Conservation (phyloP, 371 early-diverging fungal species). For the Haplosporangium sp. region DNA sequence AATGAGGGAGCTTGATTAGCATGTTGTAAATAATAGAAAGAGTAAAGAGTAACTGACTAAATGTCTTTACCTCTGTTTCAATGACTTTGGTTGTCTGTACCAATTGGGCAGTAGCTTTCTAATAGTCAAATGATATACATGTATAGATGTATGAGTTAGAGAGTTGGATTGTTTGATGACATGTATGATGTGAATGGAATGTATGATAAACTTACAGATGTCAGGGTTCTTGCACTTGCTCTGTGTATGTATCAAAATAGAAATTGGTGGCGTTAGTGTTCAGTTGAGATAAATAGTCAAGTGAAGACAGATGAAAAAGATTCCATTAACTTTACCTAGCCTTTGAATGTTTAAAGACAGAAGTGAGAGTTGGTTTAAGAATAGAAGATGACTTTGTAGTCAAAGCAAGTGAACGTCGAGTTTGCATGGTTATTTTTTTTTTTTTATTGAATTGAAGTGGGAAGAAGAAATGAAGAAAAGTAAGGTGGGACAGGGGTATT, state of each 20-base stretch:
- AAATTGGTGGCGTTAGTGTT: constrained; percentile 47
- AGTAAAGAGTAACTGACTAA: not conserved
- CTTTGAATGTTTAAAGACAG: constrained; percentile 43
- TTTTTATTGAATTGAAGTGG: not conserved
- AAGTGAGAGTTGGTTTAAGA: constrained; percentile 24
- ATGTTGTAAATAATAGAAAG: not conserved
- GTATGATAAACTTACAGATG: not conserved
- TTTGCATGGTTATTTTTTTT: constrained; percentile 24
- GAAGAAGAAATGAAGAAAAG: not conserved
- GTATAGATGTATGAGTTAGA: not conserved
- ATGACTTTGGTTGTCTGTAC: not conserved
- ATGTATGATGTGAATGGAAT: not conserved
- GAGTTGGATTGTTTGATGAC: not conserved
- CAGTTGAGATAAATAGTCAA: constrained; percentile 16
- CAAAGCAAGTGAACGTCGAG: constrained; percentile 14
- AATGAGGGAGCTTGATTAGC: too few species aligned
- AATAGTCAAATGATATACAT: not conserved
- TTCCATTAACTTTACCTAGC: constrained; percentile 28
- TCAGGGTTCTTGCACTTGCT: not conserved
- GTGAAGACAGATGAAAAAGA: not conserved
- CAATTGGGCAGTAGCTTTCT: not conserved
- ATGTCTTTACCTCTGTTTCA: constrained; percentile 5
- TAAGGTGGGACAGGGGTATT: not conserved
- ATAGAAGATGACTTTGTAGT: not conserved
- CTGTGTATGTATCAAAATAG: not conserved